Evolutionary conservation across 169 alveolate species (phyloP).

Genomic region (Plasmodium reichenowi): DNA sequence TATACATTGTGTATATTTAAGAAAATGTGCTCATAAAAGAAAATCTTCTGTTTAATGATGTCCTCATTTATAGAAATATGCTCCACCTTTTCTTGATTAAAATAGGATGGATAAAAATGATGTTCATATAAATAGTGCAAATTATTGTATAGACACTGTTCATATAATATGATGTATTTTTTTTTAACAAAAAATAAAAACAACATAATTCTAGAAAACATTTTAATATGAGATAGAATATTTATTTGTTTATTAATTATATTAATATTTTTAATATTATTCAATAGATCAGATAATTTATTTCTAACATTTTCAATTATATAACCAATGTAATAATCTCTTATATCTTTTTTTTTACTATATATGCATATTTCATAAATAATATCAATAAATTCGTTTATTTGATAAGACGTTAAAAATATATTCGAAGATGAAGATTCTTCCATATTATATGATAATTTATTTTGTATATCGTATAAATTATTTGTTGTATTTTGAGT

Average conservation of each 20-base stretch:
- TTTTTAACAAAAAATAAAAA: conserved; percentile 35
- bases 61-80: background rate
- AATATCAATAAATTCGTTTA: conserved; percentile 48
- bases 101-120: conserved; percentile 14
- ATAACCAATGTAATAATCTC: conserved; percentile 39
- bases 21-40: conserved; percentile 46
- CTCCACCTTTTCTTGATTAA: background rate
- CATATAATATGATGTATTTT: conserved; percentile 51
- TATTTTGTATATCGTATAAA: no score
- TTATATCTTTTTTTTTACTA: conserved; percentile 70
- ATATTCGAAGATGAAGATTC: background rate
- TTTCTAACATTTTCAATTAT: conserved; percentile 56
- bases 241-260: conserved; percentile 6
- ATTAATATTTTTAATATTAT: conserved; percentile 24
- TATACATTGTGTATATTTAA: conserved; percentile 44
- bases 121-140: conserved; percentile 43
- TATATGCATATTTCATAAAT: conserved; percentile 68
- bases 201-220: conserved; percentile 22
- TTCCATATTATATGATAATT: no score
- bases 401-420: conserved; percentile 22
- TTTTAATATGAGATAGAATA: conserved; percentile 37
- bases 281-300: conserved; percentile 5
- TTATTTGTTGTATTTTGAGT: background rate
- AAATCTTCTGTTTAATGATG: background rate
- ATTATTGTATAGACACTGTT: conserved; percentile 23